Percentiles rank a stretch among this genome's conserved stretches.
phyloP scores from a whole-genome alignment of 2,329 filamentous ascomycete species.

The Sordariomycetes sp. region DNA sequence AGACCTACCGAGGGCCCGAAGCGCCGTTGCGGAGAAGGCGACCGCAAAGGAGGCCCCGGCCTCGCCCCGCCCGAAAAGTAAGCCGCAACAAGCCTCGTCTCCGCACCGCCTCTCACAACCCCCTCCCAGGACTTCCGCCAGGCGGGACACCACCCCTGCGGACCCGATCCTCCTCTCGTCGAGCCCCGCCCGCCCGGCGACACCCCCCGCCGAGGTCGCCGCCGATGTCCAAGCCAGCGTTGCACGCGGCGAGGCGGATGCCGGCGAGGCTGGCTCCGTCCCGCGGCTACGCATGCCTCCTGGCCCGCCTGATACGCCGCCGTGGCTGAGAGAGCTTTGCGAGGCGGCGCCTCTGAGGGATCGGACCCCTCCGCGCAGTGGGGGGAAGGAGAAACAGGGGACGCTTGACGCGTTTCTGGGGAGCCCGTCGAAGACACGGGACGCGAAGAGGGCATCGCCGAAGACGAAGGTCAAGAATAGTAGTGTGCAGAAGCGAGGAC shows the following conservation, averaged over 20 bases:
- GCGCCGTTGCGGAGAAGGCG: background rate
- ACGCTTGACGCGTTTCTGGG: conserved; percentile 2
- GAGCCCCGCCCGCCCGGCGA: conserved; percentile 22
- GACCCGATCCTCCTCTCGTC: conserved; percentile 34
- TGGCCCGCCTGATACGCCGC: conserved; percentile 3
- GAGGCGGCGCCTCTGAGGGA: background rate
- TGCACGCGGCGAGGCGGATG: background rate
- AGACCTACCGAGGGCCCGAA: background rate
- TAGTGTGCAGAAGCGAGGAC: background rate
- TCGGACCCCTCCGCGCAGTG: no score
- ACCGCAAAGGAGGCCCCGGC: background rate
- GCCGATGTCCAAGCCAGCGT: background rate
- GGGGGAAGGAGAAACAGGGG: background rate
- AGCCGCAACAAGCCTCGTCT: background rate
- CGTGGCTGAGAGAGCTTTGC: conserved; percentile 1
- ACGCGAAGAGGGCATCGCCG: background rate
- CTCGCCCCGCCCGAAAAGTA: conserved; percentile 3
- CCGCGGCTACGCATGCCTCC: conserved; percentile 4
- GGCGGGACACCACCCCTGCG: conserved; percentile 18
- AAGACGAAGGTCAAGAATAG: background rate
- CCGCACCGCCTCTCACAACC: conserved; percentile 30
- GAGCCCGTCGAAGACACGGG: background rate
- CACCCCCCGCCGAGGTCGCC: background rate
- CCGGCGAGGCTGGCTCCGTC: background rate
- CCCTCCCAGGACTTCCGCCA: conserved; percentile 23